Base-by-base conservation (phyloP, 148 eudicot genomes). In the Euryodendron excelsum region DNA sequence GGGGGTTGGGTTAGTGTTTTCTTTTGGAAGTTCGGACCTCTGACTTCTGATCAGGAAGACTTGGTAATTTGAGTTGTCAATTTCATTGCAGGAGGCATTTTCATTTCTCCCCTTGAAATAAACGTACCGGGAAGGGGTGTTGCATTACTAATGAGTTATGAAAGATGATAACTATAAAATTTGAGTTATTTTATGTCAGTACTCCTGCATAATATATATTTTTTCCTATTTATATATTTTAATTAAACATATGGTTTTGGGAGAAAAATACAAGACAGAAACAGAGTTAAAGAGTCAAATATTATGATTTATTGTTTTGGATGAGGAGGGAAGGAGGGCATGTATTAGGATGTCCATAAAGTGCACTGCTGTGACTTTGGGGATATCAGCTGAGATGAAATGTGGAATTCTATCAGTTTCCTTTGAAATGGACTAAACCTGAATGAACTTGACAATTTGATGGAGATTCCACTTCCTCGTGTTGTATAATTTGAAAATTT, bases 41-140 rank as follows among this genome's bases (percentile, higher is more conserved):
- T 53, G 50, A 14, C 34, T 55, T 66, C 62, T 25, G 18, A 33
- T 7, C 1, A 20, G 30, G 72, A 64, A 48, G 13, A 20, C 62
- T 53, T 52, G 30, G 30, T 31, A 1, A 53, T n/a, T 5, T 18
- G 25, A 77, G 47, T 44, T 65, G 13, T 52, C 13, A 75, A 21
- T 75, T 61, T 41, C 39, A 30, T 74, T 61, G 13, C 78, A 18
- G 55, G 50, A 13, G 18, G n/a, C n/a, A n/a, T n/a, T n/a, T n/a
- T n/a, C n/a, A n/a, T n/a, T n/a, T n/a, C n/a, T n/a, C n/a, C n/a
- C n/a, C n/a, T n/a, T n/a, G n/a, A n/a, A n/a, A n/a, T n/a, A n/a
- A n/a, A n/a, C n/a, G n/a, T n/a, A n/a, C n/a, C n/a, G n/a, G n/a
- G n/a, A n/a, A 17, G 23, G 34, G 47, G 23, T 66, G 70, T 66